Evolutionary conservation across 768 basidiomycete genomes (phyloP), one percentile per base, ranked within the genome.

Genomic region (Pleurotus citrinopileatus): DNA sequence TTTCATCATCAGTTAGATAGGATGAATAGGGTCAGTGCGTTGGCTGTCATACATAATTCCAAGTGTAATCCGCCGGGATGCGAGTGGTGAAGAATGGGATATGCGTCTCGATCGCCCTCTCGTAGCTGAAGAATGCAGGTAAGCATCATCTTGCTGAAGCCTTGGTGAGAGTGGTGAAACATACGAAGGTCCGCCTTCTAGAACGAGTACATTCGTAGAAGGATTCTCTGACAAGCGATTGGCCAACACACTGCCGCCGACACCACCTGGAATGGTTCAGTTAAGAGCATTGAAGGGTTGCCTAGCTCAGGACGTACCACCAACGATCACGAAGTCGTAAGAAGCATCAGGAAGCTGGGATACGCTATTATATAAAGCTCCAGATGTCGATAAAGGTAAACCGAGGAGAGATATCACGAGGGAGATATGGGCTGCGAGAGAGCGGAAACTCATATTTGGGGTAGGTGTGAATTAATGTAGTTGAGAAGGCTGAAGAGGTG

Each of bases 251-350:
- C 43, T 54, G 4, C 53, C 53, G 8, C 26, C 53, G 8, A 42
- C 43, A 12, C 53, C 53, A 34, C 53, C 53, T 53, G 28, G 22
- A 20, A 13, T 22, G 32, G 28, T n/a, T n/a, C n/a, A n/a, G n/a
- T 43, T 28, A n/a, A 48, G 37, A 20, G 54, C n/a, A n/a, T n/a
- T n/a, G n/a, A n/a, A 34, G 5, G 53, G 22, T 17, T 36, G 27
- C 2, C 59, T 17, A 4, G n/a, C 13, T 6, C 26, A 2, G 47
- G 29, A 28, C 53, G 15, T 42, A 55, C 55, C 55, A 7, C 55
- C 55, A 8, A 55, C 48, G 47, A 55, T 27, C 13, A 55, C 36
- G 26, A 55, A 55, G 32, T 55, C 55, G 28, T 52, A 55, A 4
- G 55, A 25, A 20, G 23, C 25, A 13, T 27, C 12, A 40, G 52